Base-by-base conservation (phyloP, 495 filamentous ascomycete genomes). In the Cercophora newfieldiana region DNA sequence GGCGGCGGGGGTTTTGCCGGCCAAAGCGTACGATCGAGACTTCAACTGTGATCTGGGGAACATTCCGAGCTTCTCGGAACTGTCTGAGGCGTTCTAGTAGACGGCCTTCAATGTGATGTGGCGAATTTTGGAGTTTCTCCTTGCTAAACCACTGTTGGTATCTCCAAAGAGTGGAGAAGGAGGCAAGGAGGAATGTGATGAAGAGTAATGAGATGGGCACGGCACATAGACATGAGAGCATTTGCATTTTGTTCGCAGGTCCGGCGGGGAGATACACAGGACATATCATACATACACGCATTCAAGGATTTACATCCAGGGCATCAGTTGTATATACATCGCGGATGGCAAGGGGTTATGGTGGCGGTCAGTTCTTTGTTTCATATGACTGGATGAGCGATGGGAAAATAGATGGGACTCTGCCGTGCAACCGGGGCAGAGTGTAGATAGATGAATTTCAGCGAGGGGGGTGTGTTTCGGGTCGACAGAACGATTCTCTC, bases 1-100 rank as follows among this genome's bases (percentile, higher is more conserved):
- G 76, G 87, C 85, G 66, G 91, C 91, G 6, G 93, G 93, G 5
- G 94, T 91, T 59, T 78, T 98, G 78, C 95, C 95, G 10, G 72
- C 78, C 44, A 91, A 91, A 79, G 91, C 91, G 0, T 96, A 90
- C 74, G 81, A 88, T 30, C 83, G 90, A 62, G 77, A 80, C 19
- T 99, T 94, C 72, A 88, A 89, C 67, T 98, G 96, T 78, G 83
- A 86, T 7, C 68, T 79, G 61, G 77, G 72, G 28, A n/a, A 76
- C 25, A 80, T 96, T 7, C 92, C 93, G 7, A 87, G 86, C 75
- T 98, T 93, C 79, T 80, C 79, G 7, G 80, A 77, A 8, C 71
- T 90, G 61, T 82, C 87, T 30, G 93, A 96, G 78, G 83, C 80
- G 74, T 96, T 91, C 80, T 96, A 67, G 37, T 44, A 55, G 49